Conservation (phyloP, 2,329 filamentous ascomycete genomes). For the Talaromyces sp. region DNA sequence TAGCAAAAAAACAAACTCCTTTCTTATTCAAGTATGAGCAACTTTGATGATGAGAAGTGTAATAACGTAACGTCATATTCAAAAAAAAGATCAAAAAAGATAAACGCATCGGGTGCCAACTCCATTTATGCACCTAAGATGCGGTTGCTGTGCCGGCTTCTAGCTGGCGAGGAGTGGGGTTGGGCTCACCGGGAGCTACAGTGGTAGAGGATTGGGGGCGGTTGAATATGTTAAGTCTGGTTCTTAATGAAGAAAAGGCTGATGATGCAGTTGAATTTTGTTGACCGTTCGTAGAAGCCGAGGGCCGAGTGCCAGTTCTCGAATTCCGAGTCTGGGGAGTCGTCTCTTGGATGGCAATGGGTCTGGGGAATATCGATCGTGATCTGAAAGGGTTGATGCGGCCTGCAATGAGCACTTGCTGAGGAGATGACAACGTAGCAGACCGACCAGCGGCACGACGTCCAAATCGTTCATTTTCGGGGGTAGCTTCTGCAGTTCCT, state of each 20-base stretch:
- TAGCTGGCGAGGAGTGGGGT: conserved; percentile 18
- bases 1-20: background rate
- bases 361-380: conserved; percentile 32
- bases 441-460: conserved; percentile 23
- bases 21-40: background rate
- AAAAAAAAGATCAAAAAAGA: background rate
- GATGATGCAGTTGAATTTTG: background rate
- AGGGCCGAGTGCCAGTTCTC: background rate
- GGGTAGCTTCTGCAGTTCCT: conserved; percentile 22
- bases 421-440: conserved; percentile 26
- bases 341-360: background rate
- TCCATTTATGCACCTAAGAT: background rate
- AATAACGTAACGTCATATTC: background rate
- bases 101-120: background rate
- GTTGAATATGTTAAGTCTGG: background rate
- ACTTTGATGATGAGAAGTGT: background rate
- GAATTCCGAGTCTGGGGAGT: background rate
- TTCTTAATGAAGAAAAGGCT: background rate
- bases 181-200: background rate
- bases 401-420: conserved; percentile 30
- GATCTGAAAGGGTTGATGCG: conserved; percentile 27
- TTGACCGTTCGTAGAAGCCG: background rate
- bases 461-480: conserved; percentile 27
- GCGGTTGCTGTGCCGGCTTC: conserved; percentile 16
- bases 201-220: background rate